Conservation (phyloP, 768 basidiomycete species). For the Agaricus blazei region DNA sequence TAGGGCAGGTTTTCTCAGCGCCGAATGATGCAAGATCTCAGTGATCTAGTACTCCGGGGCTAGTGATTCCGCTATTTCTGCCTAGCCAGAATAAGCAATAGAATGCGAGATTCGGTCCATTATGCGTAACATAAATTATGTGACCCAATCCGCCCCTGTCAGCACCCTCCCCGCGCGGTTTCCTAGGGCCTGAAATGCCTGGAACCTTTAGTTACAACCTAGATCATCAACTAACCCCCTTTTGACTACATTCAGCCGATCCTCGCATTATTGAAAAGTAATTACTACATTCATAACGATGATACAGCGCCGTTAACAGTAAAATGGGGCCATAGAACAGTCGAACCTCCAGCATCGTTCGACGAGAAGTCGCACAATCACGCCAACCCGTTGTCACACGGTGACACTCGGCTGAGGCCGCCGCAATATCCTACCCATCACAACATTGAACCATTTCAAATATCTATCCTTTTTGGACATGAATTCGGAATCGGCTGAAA, state of each 20-base stretch:
- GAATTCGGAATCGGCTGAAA: neutral
- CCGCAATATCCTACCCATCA: neutral
- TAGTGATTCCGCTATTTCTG: too few relatives aligned
- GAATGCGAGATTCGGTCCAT: neutral
- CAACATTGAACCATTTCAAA: neutral
- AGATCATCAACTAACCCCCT: neutral
- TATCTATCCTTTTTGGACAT: neutral
- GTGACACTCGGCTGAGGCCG: neutral
- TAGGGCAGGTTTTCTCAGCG: too few relatives aligned
- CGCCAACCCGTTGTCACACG: too few relatives aligned
- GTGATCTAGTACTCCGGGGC: too few relatives aligned
- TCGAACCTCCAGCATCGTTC: neutral
- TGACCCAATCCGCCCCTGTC: neutral
- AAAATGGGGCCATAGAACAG: neutral
- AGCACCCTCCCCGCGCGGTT: neutral
- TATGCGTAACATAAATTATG: neutral
- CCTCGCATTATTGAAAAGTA: slow-evolving; percentile 3
- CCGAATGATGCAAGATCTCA: too few relatives aligned
- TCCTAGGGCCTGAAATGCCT: too few relatives aligned
- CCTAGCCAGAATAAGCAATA: neutral
- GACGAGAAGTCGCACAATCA: too few relatives aligned
- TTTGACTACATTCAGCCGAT: neutral
- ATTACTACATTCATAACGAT: neutral
- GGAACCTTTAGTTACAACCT: neutral
- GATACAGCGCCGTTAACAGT: neutral